These are phyloP conservation scores for Tolypocladium cylindrosporum DNA, from an alignment of 2,329 filamentous ascomycete genomes.

Conservation along the genomic window DNA sequence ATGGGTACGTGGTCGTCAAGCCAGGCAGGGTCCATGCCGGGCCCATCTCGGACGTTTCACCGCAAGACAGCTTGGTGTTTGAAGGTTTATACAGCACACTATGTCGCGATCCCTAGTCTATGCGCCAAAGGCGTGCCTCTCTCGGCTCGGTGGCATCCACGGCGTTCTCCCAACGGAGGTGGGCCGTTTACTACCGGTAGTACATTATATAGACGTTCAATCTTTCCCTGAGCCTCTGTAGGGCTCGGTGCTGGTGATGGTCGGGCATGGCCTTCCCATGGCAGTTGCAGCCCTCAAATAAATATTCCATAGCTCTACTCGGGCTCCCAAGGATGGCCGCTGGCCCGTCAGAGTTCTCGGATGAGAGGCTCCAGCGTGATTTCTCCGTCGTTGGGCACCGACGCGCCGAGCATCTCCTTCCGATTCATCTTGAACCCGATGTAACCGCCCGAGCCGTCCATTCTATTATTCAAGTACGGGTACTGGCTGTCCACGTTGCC, in stretches of 20 bases:
- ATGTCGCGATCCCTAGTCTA: too few relatives aligned
- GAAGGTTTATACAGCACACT: neutral
- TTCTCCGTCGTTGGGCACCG: constrained; percentile 25
- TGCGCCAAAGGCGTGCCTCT: too few relatives aligned
- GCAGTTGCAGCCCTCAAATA: neutral
- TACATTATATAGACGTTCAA: neutral
- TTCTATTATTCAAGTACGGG: constrained; percentile 43
- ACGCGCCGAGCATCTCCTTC: constrained; percentile 31
- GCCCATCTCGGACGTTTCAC: neutral
- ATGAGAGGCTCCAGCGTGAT: constrained; percentile 26
- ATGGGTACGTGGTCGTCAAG: too few relatives aligned
- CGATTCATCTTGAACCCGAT: constrained; percentile 31
- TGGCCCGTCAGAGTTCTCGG: constrained; percentile 18
- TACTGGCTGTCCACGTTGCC: constrained; percentile 33
- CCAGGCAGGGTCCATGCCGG: neutral
- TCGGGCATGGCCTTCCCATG: neutral
- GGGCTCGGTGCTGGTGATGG: neutral
- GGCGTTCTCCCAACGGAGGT: neutral
- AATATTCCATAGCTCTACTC: neutral
- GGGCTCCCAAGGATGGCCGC: neutral
- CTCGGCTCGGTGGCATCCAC: neutral
- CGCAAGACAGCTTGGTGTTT: neutral
- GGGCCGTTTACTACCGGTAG: neutral
- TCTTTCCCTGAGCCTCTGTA: neutral
- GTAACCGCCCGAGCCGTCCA: constrained; percentile 28